These are phyloP conservation scores for Botryotinia globosa DNA, from an alignment of 2,329 filamentous ascomycete species.

Conservation along the genomic window DNA sequence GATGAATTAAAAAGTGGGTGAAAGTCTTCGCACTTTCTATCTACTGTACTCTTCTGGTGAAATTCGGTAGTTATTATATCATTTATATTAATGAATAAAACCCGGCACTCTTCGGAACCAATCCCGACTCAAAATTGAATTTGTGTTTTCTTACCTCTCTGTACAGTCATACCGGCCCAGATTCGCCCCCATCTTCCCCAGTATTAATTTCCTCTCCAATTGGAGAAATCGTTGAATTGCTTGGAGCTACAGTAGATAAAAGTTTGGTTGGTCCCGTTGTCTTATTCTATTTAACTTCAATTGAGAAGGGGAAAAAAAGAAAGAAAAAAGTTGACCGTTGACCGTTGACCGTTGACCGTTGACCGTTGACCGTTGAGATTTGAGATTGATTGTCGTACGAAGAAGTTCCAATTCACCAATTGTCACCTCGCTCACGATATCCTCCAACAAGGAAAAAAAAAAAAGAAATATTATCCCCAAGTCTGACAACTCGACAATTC, in stretches of 20 bases:
- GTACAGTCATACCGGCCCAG: neutral
- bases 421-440: neutral
- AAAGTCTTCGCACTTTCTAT: neutral
- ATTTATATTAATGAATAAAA: neutral
- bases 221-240: neutral
- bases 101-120: neutral
- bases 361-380: neutral
- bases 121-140: neutral
- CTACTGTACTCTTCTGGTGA: neutral
- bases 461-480: neutral
- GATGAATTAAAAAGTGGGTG: neutral
- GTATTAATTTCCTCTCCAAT: neutral
- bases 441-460: neutral
- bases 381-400: neutral
- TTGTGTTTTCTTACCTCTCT: neutral
- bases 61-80: too few species aligned
- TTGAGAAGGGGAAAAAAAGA: neutral
- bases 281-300: neutral
- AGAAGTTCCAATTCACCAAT: neutral
- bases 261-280: neutral
- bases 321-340: neutral
- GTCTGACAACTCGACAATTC: neutral
- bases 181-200: neutral
- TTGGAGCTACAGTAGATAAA: neutral
- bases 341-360: neutral